Percentiles rank a stretch among this genome's conserved stretches.
phyloP scores from a whole-genome alignment of 2,329 filamentous ascomycete genomes.

The Talaromyces sp. region DNA sequence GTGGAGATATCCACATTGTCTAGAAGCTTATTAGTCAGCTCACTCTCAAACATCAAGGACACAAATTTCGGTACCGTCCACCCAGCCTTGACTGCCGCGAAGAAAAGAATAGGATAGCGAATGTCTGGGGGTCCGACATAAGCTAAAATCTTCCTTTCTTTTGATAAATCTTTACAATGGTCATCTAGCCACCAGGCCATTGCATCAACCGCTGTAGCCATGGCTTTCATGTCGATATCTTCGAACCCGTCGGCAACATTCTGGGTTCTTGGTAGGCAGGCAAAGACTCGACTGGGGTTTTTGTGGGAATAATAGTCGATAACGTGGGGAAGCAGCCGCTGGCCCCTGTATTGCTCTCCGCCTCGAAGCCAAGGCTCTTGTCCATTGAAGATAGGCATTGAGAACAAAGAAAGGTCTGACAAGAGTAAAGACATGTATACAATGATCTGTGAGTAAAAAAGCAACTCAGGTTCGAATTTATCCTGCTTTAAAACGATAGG shows the following conservation, averaged over 20 bases:
- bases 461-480: too few relatives aligned
- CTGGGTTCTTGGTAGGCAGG: constrained; percentile 6
- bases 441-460: too few relatives aligned
- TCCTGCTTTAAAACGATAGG: too few relatives aligned
- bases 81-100: constrained; percentile 13
- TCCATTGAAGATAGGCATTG: too few relatives aligned
- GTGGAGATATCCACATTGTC: constrained; percentile 5
- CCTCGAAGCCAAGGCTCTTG: constrained; percentile 8
- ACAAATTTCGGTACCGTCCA: constrained; percentile 13
- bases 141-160: constrained; percentile 1
- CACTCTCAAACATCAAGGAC: neutral
- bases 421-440: too few relatives aligned
- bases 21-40: too few relatives aligned
- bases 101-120: constrained; percentile 12
- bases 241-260: constrained; percentile 8
- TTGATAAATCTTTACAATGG: neutral
- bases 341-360: constrained; percentile 9
- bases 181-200: constrained; percentile 13
- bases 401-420: too few relatives aligned
- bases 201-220: constrained; percentile 8
- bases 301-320: constrained; percentile 14
- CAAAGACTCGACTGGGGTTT: constrained; percentile 10
- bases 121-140: constrained; percentile 10
- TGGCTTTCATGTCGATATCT: constrained; percentile 11
- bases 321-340: constrained; percentile 11